Percentiles rank a stretch among this genome's conserved stretches.
Evolutionary conservation across 2,329 filamentous ascomycete genomes (phyloP).

Genomic region (Blastomyces parvus): DNA sequence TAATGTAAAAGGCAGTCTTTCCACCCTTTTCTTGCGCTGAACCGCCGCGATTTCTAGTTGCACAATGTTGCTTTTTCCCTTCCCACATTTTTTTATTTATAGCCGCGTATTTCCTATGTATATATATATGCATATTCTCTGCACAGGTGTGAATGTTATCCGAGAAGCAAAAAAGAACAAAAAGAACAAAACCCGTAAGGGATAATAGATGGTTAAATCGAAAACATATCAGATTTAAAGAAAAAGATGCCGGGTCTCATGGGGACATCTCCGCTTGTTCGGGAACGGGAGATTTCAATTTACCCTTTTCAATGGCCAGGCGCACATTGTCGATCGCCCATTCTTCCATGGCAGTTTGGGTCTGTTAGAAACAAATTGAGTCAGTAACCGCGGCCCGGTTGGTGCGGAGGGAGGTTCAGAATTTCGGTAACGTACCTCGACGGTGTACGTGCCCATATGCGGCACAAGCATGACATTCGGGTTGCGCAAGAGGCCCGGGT

Average conservation of each 20-base stretch:
- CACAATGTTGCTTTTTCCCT: neutral
- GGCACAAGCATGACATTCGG: conserved; percentile 65
- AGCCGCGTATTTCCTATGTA: neutral
- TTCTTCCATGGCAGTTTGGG: conserved; percentile 56
- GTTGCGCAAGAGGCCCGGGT: conserved; percentile 62
- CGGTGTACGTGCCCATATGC: conserved; percentile 78
- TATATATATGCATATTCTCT: neutral
- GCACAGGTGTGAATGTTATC: neutral
- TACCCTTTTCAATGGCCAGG: conserved; percentile 52
- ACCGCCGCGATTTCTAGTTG: neutral
- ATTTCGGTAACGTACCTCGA: conserved; percentile 43
- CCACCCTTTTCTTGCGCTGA: neutral
- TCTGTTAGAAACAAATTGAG: conserved; percentile 26
- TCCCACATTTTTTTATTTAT: neutral
- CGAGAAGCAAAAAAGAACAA: neutral
- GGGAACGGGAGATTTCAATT: conserved; percentile 58
- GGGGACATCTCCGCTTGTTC: conserved; percentile 49
- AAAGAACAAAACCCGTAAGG: no score
- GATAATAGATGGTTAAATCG: neutral
- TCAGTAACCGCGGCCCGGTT: neutral
- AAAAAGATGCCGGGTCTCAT: neutral
- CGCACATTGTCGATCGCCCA: conserved; percentile 64
- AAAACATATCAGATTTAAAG: neutral
- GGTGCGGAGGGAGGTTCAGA: neutral
- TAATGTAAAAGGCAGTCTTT: neutral